These are phyloP conservation scores for Glycine soja DNA, from an alignment of 306 rosid genomes.

Conservation along the genomic window DNA sequence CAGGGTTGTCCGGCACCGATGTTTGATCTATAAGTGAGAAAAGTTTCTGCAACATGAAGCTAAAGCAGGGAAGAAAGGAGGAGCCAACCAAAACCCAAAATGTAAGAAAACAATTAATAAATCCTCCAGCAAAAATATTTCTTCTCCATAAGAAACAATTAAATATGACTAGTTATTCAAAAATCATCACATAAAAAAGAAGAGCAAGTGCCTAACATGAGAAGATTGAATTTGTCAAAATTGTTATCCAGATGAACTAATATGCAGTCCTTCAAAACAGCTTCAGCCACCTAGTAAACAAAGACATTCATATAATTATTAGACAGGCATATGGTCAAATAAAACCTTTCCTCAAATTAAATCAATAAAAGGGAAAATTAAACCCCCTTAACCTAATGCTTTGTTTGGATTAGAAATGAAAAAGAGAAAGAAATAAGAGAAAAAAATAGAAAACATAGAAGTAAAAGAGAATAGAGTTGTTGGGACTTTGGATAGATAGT, in stretches of 20 bases:
- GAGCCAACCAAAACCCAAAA: constrained; percentile 27
- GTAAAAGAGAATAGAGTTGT: neutral
- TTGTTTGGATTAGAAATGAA: neutral
- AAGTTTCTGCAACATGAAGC: constrained; percentile 96
- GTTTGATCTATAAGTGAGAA: constrained; percentile 94
- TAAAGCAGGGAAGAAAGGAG: constrained; percentile 42
- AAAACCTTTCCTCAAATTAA: constrained; percentile 19
- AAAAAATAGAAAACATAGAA: neutral
- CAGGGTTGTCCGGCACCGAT: constrained; percentile 84
- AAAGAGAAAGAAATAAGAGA: neutral
- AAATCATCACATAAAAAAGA: constrained; percentile 29
- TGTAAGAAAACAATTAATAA: constrained; percentile 38
- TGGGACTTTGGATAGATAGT: neutral
- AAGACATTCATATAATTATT: constrained; percentile 21
- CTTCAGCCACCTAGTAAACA: constrained; percentile 70
- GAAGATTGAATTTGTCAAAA: constrained; percentile 87
- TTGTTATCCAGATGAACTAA: constrained; percentile 88
- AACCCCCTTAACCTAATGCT: neutral
- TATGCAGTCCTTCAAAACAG: constrained; percentile 73
- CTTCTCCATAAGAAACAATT: constrained; percentile 6
- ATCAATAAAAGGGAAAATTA: constrained; percentile 21
- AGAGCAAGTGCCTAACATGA: constrained; percentile 68
- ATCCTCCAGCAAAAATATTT: constrained; percentile 24
- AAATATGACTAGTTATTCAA: constrained; percentile 12
- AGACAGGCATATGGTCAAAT: constrained; percentile 13